Evolutionary conservation across 495 filamentous ascomycete species (phyloP), one percentile per base, ranked within the genome.

Genomic region (Beverwykella pulmonaria): DNA sequence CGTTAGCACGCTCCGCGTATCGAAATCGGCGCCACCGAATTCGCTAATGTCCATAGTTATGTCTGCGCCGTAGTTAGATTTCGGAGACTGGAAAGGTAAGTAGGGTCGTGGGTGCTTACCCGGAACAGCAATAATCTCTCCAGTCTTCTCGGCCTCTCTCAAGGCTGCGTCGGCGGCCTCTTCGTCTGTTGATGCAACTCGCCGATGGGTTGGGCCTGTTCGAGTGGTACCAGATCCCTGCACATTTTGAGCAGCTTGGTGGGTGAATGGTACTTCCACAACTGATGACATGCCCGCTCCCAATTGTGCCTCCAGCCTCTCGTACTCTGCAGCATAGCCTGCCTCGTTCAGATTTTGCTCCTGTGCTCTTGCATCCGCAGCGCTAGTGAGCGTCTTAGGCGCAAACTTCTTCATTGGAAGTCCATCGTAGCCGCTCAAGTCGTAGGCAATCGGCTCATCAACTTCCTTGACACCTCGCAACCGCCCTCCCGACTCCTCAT

Each of bases 271-370:
- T 14, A 63, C 53, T 23, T 68, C 65, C 8, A 64, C 20, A 20
- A 73, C 36, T 3, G 68, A 59, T 15, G 12, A 44, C 71, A 73
- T 73, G 25, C 68, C 71, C 1, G 59, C 56, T 32, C 68, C 68
- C 12, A 73, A 52, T 34, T 70, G 61, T 15, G 63, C 68, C 47
- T 72, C 70, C 6, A 72, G 62, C 36, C 67, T 23, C 20, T 72
- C 61, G 34, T 66, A 72, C 41, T 72, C 70, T n/a, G 70, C 70
- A 36, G 66, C 63, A 59, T 62, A 72, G 6, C 67, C 67, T 1
- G 63, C 71, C 29, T 70, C 48, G 19, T 55, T 36, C 20, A 69
- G 15, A 48, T 57, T 41, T 12, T 57, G 63, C 34, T 64, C 59
- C n/a, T 57, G 44, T 15, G 65, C 54, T 22, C 44, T 63, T 14